A percentile compares a stretch with the other conserved stretches of the same genome.
Evolutionary conservation across 495 filamentous ascomycete genomes (phyloP).

Genomic region (Darksidea phi): DNA sequence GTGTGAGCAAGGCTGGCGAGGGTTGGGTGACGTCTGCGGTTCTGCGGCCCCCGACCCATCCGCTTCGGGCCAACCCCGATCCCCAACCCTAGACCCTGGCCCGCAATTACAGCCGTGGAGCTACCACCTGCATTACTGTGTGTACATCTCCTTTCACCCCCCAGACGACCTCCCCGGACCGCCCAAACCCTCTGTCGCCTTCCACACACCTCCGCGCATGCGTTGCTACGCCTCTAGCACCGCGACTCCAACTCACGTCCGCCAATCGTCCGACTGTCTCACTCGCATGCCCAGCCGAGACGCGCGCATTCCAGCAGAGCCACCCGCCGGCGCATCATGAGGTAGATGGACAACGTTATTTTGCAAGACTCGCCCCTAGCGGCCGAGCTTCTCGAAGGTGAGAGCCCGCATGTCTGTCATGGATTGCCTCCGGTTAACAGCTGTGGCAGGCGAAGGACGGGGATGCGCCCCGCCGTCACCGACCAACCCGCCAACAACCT

Average conservation of each 20-base stretch:
- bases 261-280: neutral
- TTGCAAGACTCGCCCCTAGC: conserved; percentile 89
- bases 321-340: conserved; percentile 20
- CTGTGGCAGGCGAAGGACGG: conserved; percentile 27
- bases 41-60: too few relatives aligned
- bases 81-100: too few relatives aligned
- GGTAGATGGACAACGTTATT: conserved; percentile 83
- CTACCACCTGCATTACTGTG: too few relatives aligned
- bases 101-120: too few relatives aligned
- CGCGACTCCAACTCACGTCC: neutral
- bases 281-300: neutral
- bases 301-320: neutral
- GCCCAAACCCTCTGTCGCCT: too few relatives aligned
- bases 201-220: neutral
- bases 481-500: neutral
- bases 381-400: conserved; percentile 84
- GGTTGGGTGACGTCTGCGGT: too few relatives aligned
- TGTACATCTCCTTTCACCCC: too few relatives aligned
- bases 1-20: too few relatives aligned
- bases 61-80: too few relatives aligned
- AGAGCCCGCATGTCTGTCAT: neutral
- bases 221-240: neutral
- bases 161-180: too few relatives aligned
- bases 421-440: conserved; percentile 11
- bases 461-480: conserved; percentile 24